phyloP scores from a whole-genome alignment of 208 protist species.

The Wallacemonas sp. region DNA sequence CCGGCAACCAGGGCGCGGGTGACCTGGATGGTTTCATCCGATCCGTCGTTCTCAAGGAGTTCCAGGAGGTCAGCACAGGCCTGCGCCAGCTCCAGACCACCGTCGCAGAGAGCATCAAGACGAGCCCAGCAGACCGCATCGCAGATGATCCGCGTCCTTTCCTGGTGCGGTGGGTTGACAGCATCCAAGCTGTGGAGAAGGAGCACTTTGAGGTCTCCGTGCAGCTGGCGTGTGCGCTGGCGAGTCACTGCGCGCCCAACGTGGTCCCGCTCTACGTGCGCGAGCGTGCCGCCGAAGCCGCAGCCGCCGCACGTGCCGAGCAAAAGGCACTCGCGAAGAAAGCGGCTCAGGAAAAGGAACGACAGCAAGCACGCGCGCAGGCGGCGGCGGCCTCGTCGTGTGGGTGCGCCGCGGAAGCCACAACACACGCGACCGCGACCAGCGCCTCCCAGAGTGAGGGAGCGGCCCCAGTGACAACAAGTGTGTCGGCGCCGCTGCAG shows the following conservation, averaged over 20 bases:
- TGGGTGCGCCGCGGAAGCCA: neutral
- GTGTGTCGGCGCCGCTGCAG: neutral
- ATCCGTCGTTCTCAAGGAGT: constrained; percentile 41
- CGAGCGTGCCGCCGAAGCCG: neutral
- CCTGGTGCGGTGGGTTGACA: constrained; percentile 56
- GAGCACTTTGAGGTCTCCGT: constrained; percentile 60
- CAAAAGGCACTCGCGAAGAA: neutral
- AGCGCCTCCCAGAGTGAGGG: neutral
- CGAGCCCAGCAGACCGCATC: neutral
- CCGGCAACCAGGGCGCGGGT: constrained; percentile 31
- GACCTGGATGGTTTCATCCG: constrained; percentile 49
- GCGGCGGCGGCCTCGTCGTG: neutral
- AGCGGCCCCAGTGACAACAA: too few species aligned
- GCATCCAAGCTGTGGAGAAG: constrained; percentile 49
- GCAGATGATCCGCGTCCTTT: constrained; percentile 3
- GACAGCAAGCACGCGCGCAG: neutral
- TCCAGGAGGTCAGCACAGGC: constrained; percentile 55
- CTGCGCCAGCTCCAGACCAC: constrained; percentile 49
- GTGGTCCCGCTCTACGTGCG: neutral
- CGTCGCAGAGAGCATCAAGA: constrained; percentile 10
- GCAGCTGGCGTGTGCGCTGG: constrained; percentile 27
- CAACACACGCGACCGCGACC: neutral
- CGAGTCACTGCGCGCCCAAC: constrained; percentile 28
- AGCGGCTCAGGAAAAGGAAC: neutral
- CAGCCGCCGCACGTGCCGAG: neutral